These are phyloP conservation scores for Syzygium jambos DNA, from an alignment of 345 rosid genomes.

Conservation along the genomic window DNA sequence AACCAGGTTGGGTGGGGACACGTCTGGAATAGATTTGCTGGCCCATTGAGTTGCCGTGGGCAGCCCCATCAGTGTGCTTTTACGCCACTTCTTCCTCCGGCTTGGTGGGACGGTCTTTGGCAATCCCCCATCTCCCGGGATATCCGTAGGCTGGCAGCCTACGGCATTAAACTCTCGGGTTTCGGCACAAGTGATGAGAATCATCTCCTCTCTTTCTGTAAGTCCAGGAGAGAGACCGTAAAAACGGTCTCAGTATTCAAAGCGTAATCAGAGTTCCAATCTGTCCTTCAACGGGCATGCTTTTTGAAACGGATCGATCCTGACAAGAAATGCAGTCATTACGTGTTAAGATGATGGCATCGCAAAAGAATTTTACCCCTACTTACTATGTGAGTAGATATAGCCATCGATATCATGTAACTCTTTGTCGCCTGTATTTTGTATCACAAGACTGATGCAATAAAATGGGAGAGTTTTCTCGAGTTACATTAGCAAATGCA, in stretches of 20 bases:
- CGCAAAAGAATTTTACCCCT: background rate
- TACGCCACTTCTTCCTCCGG: slow-evolving; percentile 90
- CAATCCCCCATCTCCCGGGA: slow-evolving; percentile 84
- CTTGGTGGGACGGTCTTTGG: slow-evolving; percentile 98
- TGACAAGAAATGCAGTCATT: background rate
- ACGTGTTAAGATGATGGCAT: background rate
- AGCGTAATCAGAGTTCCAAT: background rate
- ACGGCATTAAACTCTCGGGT: slow-evolving; percentile 70
- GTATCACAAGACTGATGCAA: background rate
- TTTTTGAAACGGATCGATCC: background rate
- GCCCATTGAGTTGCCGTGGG: slow-evolving; percentile 75
- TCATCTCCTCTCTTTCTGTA: slow-evolving; percentile 50
- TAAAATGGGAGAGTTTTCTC: background rate
- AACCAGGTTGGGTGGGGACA: slow-evolving; percentile 96
- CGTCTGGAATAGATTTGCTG: slow-evolving; percentile 90
- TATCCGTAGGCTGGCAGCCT: slow-evolving; percentile 47
- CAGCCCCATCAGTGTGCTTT: slow-evolving; percentile 78
- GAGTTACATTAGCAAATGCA: background rate
- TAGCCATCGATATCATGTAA: background rate
- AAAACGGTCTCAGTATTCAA: slow-evolving; percentile 40
- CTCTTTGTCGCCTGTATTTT: background rate
- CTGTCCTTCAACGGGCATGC: background rate
- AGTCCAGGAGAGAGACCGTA: slow-evolving; percentile 40
- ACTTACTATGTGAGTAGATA: background rate
- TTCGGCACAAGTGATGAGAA: slow-evolving; percentile 66